Evolutionary conservation across 768 basidiomycete genomes (phyloP).

Genomic region (Pleurotus tuoliensis): DNA sequence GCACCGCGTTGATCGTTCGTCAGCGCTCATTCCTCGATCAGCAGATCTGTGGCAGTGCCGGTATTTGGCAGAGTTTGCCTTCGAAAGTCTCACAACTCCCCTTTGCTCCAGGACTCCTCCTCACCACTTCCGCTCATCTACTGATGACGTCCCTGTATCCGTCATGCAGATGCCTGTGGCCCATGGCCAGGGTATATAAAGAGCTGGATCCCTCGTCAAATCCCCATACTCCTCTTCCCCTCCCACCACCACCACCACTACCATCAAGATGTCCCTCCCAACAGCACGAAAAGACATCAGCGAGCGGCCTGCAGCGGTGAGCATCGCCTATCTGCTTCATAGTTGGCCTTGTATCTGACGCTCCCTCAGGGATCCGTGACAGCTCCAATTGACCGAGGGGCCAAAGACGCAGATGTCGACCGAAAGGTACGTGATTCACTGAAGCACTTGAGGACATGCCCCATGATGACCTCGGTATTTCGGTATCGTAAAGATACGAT

Average conservation of each 20-base stretch:
- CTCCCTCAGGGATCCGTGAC: constrained; percentile 47
- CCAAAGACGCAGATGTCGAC: constrained; percentile 70
- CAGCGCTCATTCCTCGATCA: no score
- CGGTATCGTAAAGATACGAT: constrained; percentile 42
- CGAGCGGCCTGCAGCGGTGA: constrained; percentile 39
- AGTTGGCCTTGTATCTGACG: background rate
- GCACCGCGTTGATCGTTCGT: no score
- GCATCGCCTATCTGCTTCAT: background rate
- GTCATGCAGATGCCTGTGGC: background rate
- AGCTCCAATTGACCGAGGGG: constrained; percentile 53
- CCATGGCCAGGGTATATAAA: background rate
- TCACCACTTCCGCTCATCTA: no score
- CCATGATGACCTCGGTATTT: background rate
- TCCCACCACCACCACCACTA: background rate
- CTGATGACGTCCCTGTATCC: no score
- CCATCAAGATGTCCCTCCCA: constrained; percentile 57
- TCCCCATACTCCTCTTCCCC: background rate
- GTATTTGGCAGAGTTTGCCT: no score
- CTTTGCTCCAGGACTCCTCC: no score
- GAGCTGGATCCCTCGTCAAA: background rate
- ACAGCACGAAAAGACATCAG: constrained; percentile 57
- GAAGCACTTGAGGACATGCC: background rate
- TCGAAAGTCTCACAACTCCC: no score
- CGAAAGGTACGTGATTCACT: constrained; percentile 48
- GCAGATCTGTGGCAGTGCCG: no score